phyloP scores from a whole-genome alignment of 352 stramenopile species.

The Globisporangium nagaii region DNA sequence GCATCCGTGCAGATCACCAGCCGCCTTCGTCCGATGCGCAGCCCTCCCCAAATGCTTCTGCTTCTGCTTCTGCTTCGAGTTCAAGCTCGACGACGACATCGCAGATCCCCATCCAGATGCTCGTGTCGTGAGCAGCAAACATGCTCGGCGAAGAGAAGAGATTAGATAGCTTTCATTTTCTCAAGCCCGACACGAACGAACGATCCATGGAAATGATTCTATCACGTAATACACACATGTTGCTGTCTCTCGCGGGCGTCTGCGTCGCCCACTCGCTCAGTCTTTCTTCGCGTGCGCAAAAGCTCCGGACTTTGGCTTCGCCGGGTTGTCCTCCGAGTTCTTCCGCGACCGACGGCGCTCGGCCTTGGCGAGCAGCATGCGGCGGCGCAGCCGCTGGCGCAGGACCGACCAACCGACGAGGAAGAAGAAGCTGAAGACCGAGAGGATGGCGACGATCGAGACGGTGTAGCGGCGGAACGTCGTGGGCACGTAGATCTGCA shows the following conservation, averaged over 20 bases:
- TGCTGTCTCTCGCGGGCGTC: background rate
- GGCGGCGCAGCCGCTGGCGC: conserved; percentile 68
- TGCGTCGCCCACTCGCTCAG: conserved; percentile 5
- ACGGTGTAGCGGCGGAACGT: conserved; percentile 79
- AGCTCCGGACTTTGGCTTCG: conserved; percentile 39
- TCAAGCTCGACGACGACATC: conserved; percentile 12
- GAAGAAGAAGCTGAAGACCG: conserved; percentile 56
- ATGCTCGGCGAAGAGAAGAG: background rate
- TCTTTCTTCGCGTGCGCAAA: conserved; percentile 61
- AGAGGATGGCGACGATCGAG: conserved; percentile 66
- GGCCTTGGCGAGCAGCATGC: conserved; percentile 87
- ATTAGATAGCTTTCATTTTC: background rate
- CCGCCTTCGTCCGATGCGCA: background rate
- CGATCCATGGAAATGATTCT: background rate
- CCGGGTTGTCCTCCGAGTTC: conserved; percentile 49
- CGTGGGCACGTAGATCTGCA: conserved; percentile 93
- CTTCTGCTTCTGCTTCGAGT: background rate
- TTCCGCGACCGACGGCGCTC: conserved; percentile 83
- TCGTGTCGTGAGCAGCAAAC: conserved; percentile 43
- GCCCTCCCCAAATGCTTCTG: background rate
- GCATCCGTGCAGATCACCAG: background rate
- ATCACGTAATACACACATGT: conserved; percentile 2
- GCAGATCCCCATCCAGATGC: conserved; percentile 61
- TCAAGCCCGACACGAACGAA: background rate
- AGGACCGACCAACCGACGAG: conserved; percentile 85